Percentiles rank a stretch among this genome's conserved stretches.
These are phyloP conservation scores for Conringia planisiliqua DNA, from an alignment of 345 rosid species.

Conservation along the genomic window DNA sequence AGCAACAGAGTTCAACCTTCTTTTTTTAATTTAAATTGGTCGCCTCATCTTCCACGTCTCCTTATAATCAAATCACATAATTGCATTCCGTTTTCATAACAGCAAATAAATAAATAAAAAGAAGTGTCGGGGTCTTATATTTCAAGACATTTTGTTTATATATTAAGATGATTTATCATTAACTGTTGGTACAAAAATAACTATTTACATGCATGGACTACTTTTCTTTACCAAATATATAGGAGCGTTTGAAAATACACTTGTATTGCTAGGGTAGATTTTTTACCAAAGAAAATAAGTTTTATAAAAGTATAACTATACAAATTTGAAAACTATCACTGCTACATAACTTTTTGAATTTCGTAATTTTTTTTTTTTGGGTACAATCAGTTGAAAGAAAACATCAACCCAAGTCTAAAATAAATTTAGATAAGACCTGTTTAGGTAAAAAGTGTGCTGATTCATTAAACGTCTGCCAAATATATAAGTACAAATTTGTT, in stretches of 20 bases:
- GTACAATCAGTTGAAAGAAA: too few relatives aligned
- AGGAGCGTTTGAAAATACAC: neutral
- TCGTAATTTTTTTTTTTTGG: too few relatives aligned
- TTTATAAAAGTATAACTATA: neutral
- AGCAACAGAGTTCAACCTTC: conserved; percentile 25
- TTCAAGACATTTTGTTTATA: neutral
- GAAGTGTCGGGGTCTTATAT: neutral
- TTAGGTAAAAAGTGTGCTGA: too few relatives aligned
- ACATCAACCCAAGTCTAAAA: too few relatives aligned
- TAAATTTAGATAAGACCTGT: too few relatives aligned
- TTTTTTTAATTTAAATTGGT: conserved; percentile 15
- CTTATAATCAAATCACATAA: conserved; percentile 22
- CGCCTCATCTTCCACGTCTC: conserved; percentile 32
- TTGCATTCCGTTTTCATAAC: neutral
- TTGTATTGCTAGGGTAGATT: neutral
- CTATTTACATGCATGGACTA: neutral
- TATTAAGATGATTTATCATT: neutral
- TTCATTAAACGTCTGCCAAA: too few relatives aligned
- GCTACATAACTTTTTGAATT: neutral
- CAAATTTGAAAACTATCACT: neutral
- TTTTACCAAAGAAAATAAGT: neutral
- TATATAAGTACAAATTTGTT: too few relatives aligned
- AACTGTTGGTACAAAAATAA: neutral
- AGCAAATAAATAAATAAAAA: neutral
- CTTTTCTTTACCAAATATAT: neutral